These are phyloP conservation scores for Xerocomellus amylosporus DNA, from an alignment of 768 basidiomycete genomes.

Conservation along the genomic window DNA sequence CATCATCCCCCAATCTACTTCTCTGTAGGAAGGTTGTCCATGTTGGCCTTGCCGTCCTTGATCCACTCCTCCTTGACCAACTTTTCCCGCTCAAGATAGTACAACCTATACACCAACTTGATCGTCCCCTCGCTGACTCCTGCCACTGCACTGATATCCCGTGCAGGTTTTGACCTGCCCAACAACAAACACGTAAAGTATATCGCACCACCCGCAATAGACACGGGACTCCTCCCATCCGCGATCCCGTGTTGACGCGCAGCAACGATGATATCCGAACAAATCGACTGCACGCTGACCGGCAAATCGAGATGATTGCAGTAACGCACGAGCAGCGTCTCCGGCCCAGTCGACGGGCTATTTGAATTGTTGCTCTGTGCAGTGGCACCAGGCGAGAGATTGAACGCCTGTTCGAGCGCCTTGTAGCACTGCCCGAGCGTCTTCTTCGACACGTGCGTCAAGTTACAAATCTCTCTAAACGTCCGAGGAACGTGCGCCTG, in stretches of 20 bases:
- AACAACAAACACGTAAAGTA: constrained; percentile 88
- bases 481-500: constrained; percentile 95
- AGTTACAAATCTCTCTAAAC: constrained; percentile 92
- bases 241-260: constrained; percentile 85
- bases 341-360: constrained; percentile 64
- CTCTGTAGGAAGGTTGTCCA: constrained; percentile 29
- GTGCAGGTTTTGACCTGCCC: constrained; percentile 68
- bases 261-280: constrained; percentile 75
- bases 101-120: constrained; percentile 81
- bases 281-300: constrained; percentile 77
- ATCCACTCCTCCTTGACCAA: constrained; percentile 86
- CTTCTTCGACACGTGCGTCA: constrained; percentile 94
- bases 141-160: constrained; percentile 87
- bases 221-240: constrained; percentile 91
- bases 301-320: constrained; percentile 91
- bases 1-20: constrained; percentile 8
- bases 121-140: constrained; percentile 97
- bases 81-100: constrained; percentile 70
- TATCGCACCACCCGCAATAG: constrained; percentile 97
- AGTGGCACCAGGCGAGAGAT: constrained; percentile 78
- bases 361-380: constrained; percentile 41
- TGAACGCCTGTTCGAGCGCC: constrained; percentile 84
- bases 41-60: constrained; percentile 67
- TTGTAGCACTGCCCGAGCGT: constrained; percentile 91
- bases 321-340: constrained; percentile 87